Percentiles rank a stretch among this genome's conserved stretches.
These are phyloP conservation scores for Vitis hybrid DNA, from an alignment of 177 flowering plant species.

Conservation along the genomic window DNA sequence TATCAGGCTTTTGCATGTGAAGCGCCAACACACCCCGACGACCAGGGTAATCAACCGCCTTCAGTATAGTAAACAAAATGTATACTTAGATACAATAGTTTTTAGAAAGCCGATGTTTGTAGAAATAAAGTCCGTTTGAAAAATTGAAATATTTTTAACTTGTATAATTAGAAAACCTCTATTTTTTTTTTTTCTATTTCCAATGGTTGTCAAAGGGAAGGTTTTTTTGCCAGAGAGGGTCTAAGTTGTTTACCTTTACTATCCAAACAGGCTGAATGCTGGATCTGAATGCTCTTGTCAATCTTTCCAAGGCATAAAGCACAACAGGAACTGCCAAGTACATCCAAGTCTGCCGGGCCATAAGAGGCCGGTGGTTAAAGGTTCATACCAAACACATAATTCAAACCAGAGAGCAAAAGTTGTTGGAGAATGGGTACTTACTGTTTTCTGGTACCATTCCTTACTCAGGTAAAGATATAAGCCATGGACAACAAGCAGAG, in stretches of 20 bases:
- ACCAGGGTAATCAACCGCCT: constrained; percentile 20
- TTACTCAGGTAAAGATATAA: constrained; percentile 4
- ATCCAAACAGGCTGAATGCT: constrained; percentile 30
- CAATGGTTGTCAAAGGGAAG: too few species aligned
- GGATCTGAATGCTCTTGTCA: constrained; percentile 30
- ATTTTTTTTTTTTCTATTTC: too few species aligned
- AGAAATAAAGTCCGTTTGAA: too few species aligned
- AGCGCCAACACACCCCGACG: constrained; percentile 34
- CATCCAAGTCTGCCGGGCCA: constrained; percentile 34
- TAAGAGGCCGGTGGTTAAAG: too few species aligned
- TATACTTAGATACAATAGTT: too few species aligned
- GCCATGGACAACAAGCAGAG: constrained; percentile 15
- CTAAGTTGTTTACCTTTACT: constrained; percentile 19
- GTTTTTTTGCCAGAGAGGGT: too few species aligned
- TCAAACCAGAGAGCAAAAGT: too few species aligned
- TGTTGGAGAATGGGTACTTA: neutral
- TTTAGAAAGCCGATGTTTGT: too few species aligned
- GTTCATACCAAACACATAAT: too few species aligned
- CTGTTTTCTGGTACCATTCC: constrained; percentile 15
- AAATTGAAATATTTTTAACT: too few species aligned
- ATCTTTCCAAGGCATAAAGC: constrained; percentile 27
- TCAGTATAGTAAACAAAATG: too few species aligned
- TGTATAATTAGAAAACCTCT: neutral
- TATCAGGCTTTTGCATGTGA: constrained; percentile 33
- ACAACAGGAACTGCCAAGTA: constrained; percentile 29